A percentile compares a stretch with the other conserved stretches of the same genome.
phyloP scores from a whole-genome alignment of 345 rosid species.

The Linum usitatissimum region DNA sequence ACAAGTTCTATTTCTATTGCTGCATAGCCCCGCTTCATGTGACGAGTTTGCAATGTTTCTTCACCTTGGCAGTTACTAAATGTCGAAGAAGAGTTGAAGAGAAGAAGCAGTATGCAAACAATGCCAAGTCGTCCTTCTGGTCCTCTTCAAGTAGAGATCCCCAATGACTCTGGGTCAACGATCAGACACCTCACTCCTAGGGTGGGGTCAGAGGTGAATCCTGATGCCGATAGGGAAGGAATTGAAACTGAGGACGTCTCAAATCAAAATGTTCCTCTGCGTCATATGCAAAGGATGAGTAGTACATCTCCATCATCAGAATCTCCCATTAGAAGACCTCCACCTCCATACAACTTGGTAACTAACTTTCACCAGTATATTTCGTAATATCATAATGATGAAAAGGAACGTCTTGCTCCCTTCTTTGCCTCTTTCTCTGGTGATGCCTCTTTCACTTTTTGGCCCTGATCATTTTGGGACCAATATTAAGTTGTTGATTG shows the following conservation, averaged over 20 bases:
- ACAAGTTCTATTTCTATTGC: not conserved
- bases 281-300: conserved; percentile 52
- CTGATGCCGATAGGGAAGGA: conserved; percentile 55
- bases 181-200: conserved; percentile 40
- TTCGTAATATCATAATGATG: not conserved
- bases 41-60: conserved; percentile 1
- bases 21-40: not conserved
- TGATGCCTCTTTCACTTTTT: not conserved
- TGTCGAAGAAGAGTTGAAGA: conserved; percentile 84
- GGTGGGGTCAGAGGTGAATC: conserved; percentile 49
- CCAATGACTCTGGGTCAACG: conserved; percentile 55
- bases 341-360: conserved; percentile 60
- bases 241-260: conserved; percentile 60
- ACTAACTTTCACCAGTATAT: not conserved
- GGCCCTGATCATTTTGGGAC: not conserved
- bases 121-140: conserved; percentile 38
- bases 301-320: conserved; percentile 81
- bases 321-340: conserved; percentile 64
- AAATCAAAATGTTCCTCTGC: conserved; percentile 41
- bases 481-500: not conserved
- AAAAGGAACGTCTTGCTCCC: no score
- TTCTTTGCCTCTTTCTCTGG: not conserved
- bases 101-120: conserved; percentile 42
- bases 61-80: conserved; percentile 47
- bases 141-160: conserved; percentile 63